These are phyloP conservation scores for Candida jianshihensis DNA, from an alignment of 805 yeast genomes.

Conservation along the genomic window DNA sequence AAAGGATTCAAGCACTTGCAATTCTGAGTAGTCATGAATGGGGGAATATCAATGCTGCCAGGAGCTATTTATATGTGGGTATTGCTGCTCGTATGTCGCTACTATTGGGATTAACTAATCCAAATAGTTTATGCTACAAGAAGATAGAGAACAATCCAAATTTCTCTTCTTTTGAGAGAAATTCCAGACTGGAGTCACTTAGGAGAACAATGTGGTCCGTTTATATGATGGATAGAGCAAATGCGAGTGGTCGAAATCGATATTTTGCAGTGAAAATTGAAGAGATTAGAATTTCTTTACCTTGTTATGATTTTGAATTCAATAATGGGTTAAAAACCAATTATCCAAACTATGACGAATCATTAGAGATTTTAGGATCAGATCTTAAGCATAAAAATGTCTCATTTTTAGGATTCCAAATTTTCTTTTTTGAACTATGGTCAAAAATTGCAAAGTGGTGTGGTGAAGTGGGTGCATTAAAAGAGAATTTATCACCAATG, in stretches of 20 bases:
- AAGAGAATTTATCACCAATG: constrained; percentile 26
- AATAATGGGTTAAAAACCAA: constrained; percentile 17
- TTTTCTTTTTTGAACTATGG: constrained; percentile 32
- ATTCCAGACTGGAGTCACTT: background rate
- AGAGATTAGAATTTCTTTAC: constrained; percentile 25
- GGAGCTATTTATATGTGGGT: constrained; percentile 32
- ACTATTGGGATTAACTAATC: constrained; percentile 26
- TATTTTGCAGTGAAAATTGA: constrained; percentile 26
- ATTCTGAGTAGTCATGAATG: constrained; percentile 34
- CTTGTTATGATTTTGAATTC: constrained; percentile 25
- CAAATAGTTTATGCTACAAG: constrained; percentile 13
- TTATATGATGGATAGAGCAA: constrained; percentile 33
- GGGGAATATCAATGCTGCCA: constrained; percentile 32
- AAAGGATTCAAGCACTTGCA: constrained; percentile 30
- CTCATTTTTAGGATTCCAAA: constrained; percentile 24
- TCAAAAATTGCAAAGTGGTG: constrained; percentile 32
- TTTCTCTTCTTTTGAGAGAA: background rate
- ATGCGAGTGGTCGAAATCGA: constrained; percentile 27
- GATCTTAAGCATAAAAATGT: constrained; percentile 5
- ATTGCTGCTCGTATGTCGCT: constrained; percentile 34
- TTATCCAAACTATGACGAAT: constrained; percentile 8
- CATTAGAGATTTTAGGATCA: constrained; percentile 2
- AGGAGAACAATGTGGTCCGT: constrained; percentile 32
- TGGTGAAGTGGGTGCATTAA: constrained; percentile 28
- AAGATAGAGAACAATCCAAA: constrained; percentile 9